Conservation (phyloP, 345 rosid genomes). For the Acer campestre region DNA sequence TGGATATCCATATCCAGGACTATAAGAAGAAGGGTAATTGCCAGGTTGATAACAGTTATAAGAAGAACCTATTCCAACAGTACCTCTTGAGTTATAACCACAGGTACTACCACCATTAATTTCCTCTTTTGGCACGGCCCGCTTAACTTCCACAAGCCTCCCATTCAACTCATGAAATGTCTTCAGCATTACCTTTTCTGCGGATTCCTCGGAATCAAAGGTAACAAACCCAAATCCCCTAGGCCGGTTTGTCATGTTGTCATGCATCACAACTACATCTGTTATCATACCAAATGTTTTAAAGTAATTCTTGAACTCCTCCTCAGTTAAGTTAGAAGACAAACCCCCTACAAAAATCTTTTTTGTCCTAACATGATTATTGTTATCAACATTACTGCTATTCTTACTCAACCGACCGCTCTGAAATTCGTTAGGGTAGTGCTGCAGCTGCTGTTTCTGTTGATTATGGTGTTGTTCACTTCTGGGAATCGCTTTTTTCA, state of each 20-base stretch:
- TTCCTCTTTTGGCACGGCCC: slow-evolving; percentile 82
- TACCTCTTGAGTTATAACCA: slow-evolving; percentile 17
- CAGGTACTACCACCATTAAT: slow-evolving; percentile 31
- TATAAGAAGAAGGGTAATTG: slow-evolving; percentile 27
- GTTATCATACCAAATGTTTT: slow-evolving; percentile 68
- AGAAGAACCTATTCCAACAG: slow-evolving; percentile 12
- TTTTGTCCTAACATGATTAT: slow-evolving; percentile 41
- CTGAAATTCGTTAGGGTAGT: slow-evolving; percentile 18
- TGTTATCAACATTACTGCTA: slow-evolving; percentile 24
- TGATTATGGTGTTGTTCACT: slow-evolving; percentile 42
- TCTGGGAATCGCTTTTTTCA: slow-evolving; percentile 53
- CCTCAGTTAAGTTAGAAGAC: slow-evolving; percentile 58
- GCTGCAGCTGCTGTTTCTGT: slow-evolving; percentile 31
- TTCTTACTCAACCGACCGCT: slow-evolving; percentile 26
- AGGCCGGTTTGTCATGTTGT: slow-evolving; percentile 63
- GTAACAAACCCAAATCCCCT: slow-evolving; percentile 93
- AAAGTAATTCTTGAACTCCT: slow-evolving; percentile 73
- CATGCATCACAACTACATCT: slow-evolving; percentile 89
- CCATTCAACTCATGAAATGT: slow-evolving; percentile 65
- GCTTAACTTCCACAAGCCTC: slow-evolving; percentile 75
- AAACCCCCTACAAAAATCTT: slow-evolving; percentile 91
- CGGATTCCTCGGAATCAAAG: slow-evolving; percentile 69
- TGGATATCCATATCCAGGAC: slow-evolving; percentile 37
- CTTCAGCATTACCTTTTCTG: slow-evolving; percentile 60
- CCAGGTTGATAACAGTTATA: slow-evolving; percentile 26